phyloP scores from a whole-genome alignment of 176 grass and related monocot species.

The Puccinellia tenuiflora region DNA sequence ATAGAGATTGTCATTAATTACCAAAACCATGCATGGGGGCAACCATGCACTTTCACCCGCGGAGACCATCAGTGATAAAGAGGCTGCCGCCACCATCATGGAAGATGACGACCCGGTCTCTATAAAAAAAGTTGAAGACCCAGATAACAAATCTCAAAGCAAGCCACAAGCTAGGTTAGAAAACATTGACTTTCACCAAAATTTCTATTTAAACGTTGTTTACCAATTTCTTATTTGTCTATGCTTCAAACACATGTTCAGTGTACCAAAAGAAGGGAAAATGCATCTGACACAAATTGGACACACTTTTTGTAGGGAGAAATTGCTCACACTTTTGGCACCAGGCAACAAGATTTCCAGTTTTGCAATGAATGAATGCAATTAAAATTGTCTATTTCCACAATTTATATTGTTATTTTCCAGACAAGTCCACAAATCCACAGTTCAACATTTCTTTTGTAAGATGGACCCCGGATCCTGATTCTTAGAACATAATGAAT shows the following conservation, averaged over 20 bases:
- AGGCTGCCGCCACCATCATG: background rate
- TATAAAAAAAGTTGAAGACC: background rate
- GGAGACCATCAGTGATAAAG: background rate
- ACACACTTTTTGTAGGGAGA: too few species aligned
- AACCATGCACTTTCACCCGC: too few species aligned
- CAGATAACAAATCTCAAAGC: background rate
- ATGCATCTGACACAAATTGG: background rate
- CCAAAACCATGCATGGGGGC: too few species aligned
- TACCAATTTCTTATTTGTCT: background rate
- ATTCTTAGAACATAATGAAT: too few species aligned
- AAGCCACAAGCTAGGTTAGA: background rate
- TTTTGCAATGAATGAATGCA: too few species aligned
- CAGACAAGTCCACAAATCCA: background rate
- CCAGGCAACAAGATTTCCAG: background rate
- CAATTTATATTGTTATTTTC: background rate
- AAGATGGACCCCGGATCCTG: background rate
- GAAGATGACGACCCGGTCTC: background rate
- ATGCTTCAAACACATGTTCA: background rate
- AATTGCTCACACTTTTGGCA: background rate
- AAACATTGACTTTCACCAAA: background rate
- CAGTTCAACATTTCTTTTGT: fast-evolving
- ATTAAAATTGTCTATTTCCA: background rate
- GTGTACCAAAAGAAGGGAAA: background rate
- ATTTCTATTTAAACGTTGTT: background rate
- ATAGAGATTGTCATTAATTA: too few species aligned